Conservation (phyloP, 106 monocot genomes). For the Phalaenopsis aphrodite region DNA sequence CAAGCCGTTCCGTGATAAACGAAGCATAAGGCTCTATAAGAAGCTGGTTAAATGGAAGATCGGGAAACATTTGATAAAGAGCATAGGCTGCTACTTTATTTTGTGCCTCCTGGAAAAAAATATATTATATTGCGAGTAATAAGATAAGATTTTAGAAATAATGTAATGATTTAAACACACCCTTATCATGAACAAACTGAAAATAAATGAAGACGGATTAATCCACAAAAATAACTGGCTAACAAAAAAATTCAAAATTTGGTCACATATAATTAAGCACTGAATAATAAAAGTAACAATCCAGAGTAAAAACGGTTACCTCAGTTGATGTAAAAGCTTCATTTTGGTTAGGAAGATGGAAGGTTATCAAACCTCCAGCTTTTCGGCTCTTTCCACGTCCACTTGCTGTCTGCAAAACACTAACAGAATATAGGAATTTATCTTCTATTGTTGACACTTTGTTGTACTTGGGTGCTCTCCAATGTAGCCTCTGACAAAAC, state of each 20-base stretch:
- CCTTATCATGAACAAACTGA: not conserved
- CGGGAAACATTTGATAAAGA: slow-evolving; percentile 70
- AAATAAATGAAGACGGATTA: not conserved
- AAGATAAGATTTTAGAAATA: not conserved
- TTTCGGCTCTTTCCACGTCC: slow-evolving; percentile 87
- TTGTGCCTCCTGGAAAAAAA: slow-evolving; percentile 64
- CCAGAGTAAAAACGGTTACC: slow-evolving; percentile 31
- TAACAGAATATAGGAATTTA: slow-evolving; percentile 73
- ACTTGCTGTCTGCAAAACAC: slow-evolving; percentile 58
- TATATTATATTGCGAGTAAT: not conserved
- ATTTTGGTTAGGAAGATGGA: slow-evolving; percentile 59
- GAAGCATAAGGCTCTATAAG: slow-evolving; percentile 69
- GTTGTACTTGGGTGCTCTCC: slow-evolving; percentile 91
- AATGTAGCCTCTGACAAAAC: slow-evolving; percentile 83
- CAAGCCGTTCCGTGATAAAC: slow-evolving; percentile 52
- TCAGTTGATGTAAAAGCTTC: slow-evolving; percentile 54
- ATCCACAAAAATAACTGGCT: not conserved
- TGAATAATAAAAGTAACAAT: not conserved
- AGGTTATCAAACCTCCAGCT: slow-evolving; percentile 75
- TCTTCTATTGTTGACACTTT: slow-evolving; percentile 60
- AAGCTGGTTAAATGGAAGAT: slow-evolving; percentile 61
- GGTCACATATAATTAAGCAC: slow-evolving; percentile 3
- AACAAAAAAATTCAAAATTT: not conserved
- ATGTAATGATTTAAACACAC: not conserved
- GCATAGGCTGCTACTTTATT: slow-evolving; percentile 79